Percentiles rank a stretch among this genome's conserved stretches.
Evolutionary conservation across 2,329 filamentous ascomycete species (phyloP).

Genomic region (Arthrobotrys pseudoclavata): DNA sequence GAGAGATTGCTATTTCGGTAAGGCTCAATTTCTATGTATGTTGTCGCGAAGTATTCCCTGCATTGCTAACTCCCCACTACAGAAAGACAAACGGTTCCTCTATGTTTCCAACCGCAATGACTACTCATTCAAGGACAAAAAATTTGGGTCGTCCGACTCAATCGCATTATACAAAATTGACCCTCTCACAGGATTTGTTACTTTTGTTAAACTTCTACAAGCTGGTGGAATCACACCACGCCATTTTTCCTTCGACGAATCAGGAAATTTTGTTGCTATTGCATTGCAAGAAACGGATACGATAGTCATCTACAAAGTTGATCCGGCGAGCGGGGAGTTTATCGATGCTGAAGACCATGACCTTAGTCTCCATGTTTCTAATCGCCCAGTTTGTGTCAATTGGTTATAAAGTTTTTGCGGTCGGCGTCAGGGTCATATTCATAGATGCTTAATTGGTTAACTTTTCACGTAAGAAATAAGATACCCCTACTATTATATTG

Average conservation of each 20-base stretch:
- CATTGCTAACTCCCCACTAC: constrained; percentile 40
- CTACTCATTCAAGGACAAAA: constrained; percentile 68
- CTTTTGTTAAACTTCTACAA: constrained; percentile 72
- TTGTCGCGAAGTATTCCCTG: background rate
- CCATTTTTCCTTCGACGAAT: constrained; percentile 76
- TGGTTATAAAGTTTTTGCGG: constrained; percentile 30
- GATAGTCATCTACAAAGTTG: constrained; percentile 74
- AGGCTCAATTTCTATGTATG: constrained; percentile 64
- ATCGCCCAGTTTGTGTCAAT: constrained; percentile 40
- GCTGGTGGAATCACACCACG: constrained; percentile 76
- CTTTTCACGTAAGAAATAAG: background rate
- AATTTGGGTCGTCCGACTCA: constrained; percentile 71
- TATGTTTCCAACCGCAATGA: constrained; percentile 78
- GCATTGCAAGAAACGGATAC: constrained; percentile 74
- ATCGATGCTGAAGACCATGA: constrained; percentile 22
- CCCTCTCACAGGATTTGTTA: constrained; percentile 70
- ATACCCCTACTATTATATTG: constrained; percentile 20
- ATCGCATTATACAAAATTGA: constrained; percentile 75
- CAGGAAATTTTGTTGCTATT: constrained; percentile 76
- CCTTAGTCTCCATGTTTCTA: constrained; percentile 9
- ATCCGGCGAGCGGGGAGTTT: constrained; percentile 74
- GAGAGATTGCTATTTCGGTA: constrained; percentile 74
- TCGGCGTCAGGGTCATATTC: constrained; percentile 3
- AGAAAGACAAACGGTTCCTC: constrained; percentile 75
- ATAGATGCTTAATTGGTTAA: background rate